Base-by-base conservation (phyloP, 495 filamentous ascomycete genomes). In the Penicillium paradoxum region DNA sequence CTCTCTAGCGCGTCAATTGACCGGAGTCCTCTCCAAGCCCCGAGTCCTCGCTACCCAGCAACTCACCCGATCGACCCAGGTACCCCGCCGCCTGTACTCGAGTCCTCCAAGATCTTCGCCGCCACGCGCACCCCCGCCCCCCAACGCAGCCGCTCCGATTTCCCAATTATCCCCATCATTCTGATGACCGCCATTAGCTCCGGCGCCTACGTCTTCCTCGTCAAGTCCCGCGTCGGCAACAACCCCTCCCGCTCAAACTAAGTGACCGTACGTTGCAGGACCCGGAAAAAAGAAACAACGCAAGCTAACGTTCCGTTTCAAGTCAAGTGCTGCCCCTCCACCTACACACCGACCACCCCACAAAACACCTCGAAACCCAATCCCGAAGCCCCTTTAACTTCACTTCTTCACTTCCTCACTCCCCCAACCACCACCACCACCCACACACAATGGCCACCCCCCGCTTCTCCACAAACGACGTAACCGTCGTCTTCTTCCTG, bases 401-500 rank as follows among this genome's bases (percentile, higher is more conserved):
- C 37, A 33, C 45, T 10, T 19, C 30, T 10, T 29, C 30, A n/a
- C n/a, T n/a, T n/a, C 8, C 24, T 10, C 33, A 21, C 41, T 10
- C 17, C 14, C 34, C 24, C 27, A 15, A 24, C 44, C 43, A 25
- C 18, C 33, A 46, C 34, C 50, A 17, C 38, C 43, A 40, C 45
- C 47, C 32, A 36, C 25, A 21, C 48, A 62, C 63, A 62, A 66
- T 67, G 69, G 36, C 60, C 51, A 56, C 76, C 41, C 88, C 93
- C 7, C 82, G 89, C 57, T 98, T 95, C 83, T 84, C 82, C 48
- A 75, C 86, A n/a, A 55, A 78, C 42, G 76, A 88, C 36, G 90
- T 91, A 13, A 91, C 90, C 8, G 92, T 98, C 56, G 77, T 98
- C 72, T 83, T 77, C 68, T 71, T 82, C 65, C 71, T 81, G 17